These are phyloP conservation scores for Mentha longifolia DNA, from an alignment of 257 asterid genomes.

Conservation along the genomic window DNA sequence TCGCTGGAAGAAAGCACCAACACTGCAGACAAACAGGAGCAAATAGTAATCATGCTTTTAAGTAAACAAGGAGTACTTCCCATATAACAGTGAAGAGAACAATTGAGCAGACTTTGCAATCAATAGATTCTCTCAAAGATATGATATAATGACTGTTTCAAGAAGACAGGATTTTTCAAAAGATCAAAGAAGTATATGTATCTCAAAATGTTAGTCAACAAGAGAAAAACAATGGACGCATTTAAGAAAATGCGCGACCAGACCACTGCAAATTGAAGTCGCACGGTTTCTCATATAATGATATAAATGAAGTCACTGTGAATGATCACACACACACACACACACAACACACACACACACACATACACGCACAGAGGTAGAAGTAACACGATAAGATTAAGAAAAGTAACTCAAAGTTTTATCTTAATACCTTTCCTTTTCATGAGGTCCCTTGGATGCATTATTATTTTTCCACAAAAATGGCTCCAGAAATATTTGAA, in stretches of 20 bases:
- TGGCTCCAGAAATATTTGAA: conserved; percentile 82
- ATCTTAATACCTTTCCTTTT: conserved; percentile 66
- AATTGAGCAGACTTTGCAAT: conserved; percentile 1
- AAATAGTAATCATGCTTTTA: conserved; percentile 33
- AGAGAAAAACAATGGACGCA: conserved; percentile 4
- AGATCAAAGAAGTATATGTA: conserved; percentile 8
- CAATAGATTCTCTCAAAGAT: conserved; percentile 17
- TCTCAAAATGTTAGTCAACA: conserved; percentile 12
- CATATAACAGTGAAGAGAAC: conserved; percentile 21
- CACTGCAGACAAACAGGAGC: conserved; percentile 64
- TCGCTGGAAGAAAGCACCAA: conserved; percentile 85
- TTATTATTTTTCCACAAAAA: conserved; percentile 72
- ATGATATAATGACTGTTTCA: conserved; percentile 3
- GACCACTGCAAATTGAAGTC: conserved; percentile 6
- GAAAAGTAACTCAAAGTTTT: conserved; percentile 8
- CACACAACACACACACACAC: too few relatives aligned
- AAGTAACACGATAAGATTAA: not conserved
- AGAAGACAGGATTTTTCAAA: not conserved
- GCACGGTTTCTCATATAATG: not conserved
- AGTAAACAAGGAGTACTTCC: conserved; percentile 16
- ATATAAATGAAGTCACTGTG: conserved; percentile 8
- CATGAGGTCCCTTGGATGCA: conserved; percentile 40
- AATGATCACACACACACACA: too few relatives aligned
- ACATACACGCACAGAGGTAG: too few relatives aligned
- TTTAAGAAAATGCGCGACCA: conserved; percentile 13